phyloP scores from a whole-genome alignment of 192 early-diverging fungal genomes.

The Backusella morwellensis region DNA sequence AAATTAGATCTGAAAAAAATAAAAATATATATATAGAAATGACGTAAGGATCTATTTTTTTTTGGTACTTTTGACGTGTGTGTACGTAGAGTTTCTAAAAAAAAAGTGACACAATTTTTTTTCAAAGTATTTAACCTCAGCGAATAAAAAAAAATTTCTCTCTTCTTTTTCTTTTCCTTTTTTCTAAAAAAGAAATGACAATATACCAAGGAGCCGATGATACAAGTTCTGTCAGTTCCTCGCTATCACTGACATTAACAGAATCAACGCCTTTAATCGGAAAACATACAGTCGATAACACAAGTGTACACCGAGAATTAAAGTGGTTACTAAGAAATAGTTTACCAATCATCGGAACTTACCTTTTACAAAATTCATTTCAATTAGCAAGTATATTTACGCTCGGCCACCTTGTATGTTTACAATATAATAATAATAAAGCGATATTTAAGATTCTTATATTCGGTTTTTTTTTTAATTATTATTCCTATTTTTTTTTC shows the following conservation, averaged over 20 bases:
- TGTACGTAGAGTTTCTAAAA: neutral
- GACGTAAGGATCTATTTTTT: neutral
- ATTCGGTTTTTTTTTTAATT: neutral
- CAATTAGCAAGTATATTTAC: conserved; percentile 33
- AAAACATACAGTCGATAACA: conserved; percentile 2
- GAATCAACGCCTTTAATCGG: conserved; percentile 3
- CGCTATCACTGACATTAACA: conserved; percentile 5
- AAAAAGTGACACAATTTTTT: neutral
- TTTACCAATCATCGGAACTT: conserved; percentile 30
- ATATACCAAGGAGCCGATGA: conserved; percentile 10
- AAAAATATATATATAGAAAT: neutral
- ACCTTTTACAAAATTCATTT: conserved; percentile 32
- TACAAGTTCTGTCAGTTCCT: neutral
- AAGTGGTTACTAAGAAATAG: conserved; percentile 40
- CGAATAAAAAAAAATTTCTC: neutral
- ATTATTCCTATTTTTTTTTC: neutral
- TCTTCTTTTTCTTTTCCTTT: neutral
- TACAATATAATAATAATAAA: neutral
- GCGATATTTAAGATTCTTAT: no score
- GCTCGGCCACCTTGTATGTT: conserved; percentile 28
- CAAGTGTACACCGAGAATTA: conserved; percentile 14
- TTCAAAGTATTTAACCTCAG: neutral
- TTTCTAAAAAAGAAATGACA: neutral
- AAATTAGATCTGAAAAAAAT: neutral
- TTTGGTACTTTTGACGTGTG: neutral